phyloP scores from a whole-genome alignment of 768 basidiomycete genomes.

The Pisolithus microcarpus region DNA sequence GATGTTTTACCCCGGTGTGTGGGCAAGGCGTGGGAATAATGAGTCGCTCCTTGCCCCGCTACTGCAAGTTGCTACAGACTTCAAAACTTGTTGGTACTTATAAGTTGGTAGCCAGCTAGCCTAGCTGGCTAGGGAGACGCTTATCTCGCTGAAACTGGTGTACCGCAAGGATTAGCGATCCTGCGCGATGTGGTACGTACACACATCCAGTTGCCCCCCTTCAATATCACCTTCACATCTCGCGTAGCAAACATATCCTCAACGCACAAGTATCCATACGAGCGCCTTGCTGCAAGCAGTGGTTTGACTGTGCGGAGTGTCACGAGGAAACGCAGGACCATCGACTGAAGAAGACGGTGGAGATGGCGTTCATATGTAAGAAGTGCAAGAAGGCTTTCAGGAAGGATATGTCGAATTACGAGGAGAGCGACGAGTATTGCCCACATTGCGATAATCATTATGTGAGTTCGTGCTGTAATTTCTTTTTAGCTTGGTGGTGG shows the following conservation, averaged over 20 bases:
- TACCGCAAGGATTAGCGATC: too few relatives aligned
- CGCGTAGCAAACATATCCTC: constrained; percentile 81
- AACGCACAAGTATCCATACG: constrained; percentile 96
- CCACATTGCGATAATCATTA: constrained; percentile 99
- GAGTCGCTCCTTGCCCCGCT: too few relatives aligned
- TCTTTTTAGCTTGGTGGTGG: neutral
- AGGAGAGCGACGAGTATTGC: constrained; percentile 97
- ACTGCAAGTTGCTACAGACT: too few relatives aligned
- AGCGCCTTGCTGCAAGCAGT: constrained; percentile 94
- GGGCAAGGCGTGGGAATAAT: too few relatives aligned
- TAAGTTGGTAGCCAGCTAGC: too few relatives aligned
- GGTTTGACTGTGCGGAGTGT: constrained; percentile 97
- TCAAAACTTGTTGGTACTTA: too few relatives aligned
- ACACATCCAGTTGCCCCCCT: neutral
- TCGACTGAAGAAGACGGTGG: constrained; percentile 60
- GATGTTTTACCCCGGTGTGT: too few relatives aligned
- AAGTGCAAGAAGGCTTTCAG: constrained; percentile 94
- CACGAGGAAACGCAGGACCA: constrained; percentile 84
- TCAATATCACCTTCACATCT: neutral
- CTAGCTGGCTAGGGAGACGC: neutral
- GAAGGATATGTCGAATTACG: constrained; percentile 87
- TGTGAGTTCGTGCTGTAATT: constrained; percentile 41
- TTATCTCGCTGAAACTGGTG: neutral
- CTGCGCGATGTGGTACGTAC: neutral
- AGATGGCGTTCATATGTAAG: constrained; percentile 82